A percentile compares a stretch with the other conserved stretches of the same genome.
These are phyloP conservation scores for Ophiostoma angusticollis DNA, from an alignment of 2,329 filamentous ascomycete species.

Conservation along the genomic window DNA sequence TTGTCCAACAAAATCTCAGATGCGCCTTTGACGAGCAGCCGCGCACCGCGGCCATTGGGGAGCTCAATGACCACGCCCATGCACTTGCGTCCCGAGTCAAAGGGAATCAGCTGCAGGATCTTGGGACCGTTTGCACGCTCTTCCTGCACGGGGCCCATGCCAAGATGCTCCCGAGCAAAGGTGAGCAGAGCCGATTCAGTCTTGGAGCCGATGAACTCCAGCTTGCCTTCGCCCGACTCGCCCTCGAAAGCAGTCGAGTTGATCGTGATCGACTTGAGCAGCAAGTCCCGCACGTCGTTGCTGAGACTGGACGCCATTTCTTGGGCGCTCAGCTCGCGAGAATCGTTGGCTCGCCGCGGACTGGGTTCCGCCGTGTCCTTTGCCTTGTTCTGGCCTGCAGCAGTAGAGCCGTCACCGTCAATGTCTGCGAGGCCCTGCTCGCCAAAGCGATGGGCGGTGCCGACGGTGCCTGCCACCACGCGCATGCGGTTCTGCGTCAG, in stretches of 20 bases:
- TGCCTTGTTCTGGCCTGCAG: slow-evolving; percentile 12
- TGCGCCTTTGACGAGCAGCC: slow-evolving; percentile 51
- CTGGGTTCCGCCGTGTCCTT: neutral
- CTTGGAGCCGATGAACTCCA: slow-evolving; percentile 63
- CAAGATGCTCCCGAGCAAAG: slow-evolving; percentile 53
- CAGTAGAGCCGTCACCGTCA: slow-evolving; percentile 11
- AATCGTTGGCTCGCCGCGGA: slow-evolving; percentile 8
- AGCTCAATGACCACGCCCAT: slow-evolving; percentile 48
- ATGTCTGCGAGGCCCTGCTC: slow-evolving; percentile 16
- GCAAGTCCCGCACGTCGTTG: slow-evolving; percentile 34
- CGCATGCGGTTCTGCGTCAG: slow-evolving; percentile 59
- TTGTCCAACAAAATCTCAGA: slow-evolving; percentile 50
- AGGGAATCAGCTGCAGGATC: slow-evolving; percentile 56
- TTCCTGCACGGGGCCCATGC: slow-evolving; percentile 51
- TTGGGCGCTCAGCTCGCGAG: slow-evolving; percentile 27
- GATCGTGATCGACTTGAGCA: slow-evolving; percentile 47
- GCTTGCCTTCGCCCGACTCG: slow-evolving; percentile 52
- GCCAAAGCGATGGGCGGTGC: slow-evolving; percentile 43
- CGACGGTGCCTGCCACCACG: slow-evolving; percentile 48
- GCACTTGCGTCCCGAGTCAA: slow-evolving; percentile 64
- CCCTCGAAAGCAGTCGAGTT: slow-evolving; percentile 69
- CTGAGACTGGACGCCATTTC: slow-evolving; percentile 36
- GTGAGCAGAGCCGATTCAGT: slow-evolving; percentile 64
- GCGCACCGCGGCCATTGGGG: slow-evolving; percentile 32
- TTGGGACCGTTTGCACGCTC: slow-evolving; percentile 39